Evolutionary conservation across 2,329 filamentous ascomycete genomes (phyloP).

Genomic region (Fusarium tjaetaba): DNA sequence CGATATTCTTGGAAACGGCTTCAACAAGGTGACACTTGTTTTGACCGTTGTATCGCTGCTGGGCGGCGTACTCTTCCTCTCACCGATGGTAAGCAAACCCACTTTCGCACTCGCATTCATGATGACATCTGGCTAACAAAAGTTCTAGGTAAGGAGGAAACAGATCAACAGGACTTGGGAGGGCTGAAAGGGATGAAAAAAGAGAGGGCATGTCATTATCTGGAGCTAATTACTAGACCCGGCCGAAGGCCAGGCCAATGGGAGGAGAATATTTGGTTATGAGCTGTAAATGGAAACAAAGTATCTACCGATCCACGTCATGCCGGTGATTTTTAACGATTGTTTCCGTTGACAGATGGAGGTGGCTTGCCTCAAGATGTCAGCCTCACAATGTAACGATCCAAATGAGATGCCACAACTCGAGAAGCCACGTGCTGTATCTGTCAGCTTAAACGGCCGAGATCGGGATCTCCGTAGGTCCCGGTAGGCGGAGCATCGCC

Average conservation of each 20-base stretch:
- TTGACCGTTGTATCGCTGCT: constrained; percentile 84
- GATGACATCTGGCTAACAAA: constrained; percentile 46
- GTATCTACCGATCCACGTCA: constrained; percentile 1
- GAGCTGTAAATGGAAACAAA: constrained; percentile 41
- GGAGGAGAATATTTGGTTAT: constrained; percentile 11
- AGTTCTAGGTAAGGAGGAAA: constrained; percentile 65
- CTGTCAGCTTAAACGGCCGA: background rate
- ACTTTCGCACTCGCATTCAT: background rate
- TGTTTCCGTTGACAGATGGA: background rate
- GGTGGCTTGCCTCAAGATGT: constrained; percentile 15
- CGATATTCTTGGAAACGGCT: constrained; percentile 91
- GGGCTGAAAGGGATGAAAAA: constrained; percentile 44
- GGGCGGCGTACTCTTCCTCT: constrained; percentile 79
- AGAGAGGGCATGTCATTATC: constrained; percentile 28
- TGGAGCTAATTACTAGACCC: constrained; percentile 30
- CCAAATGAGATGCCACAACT: background rate
- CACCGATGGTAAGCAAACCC: constrained; percentile 80
- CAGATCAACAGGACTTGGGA: constrained; percentile 74
- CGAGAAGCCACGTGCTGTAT: constrained; percentile 5
- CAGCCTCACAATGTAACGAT: constrained; percentile 29
- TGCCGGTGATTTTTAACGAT: background rate
- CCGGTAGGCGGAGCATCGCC: constrained; percentile 19
- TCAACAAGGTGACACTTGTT: constrained; percentile 88
- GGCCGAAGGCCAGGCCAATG: constrained; percentile 16
- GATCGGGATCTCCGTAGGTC: background rate